These are phyloP conservation scores for Cubamyces sp. DNA, from an alignment of 768 basidiomycete genomes.

Conservation along the genomic window DNA sequence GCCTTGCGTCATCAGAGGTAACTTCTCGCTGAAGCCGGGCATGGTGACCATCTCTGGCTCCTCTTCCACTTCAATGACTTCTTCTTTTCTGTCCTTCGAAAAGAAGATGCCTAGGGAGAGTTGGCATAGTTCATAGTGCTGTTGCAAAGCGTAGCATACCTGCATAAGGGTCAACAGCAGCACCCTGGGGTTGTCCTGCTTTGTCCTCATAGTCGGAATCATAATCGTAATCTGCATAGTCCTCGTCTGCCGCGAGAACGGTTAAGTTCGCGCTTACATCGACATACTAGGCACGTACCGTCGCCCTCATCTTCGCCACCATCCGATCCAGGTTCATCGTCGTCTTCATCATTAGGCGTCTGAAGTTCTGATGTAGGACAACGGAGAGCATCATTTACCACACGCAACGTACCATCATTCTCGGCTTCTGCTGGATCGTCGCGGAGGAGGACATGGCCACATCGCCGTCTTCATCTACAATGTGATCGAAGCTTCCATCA, in stretches of 20 bases:
- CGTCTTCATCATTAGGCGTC: slow-evolving; percentile 63
- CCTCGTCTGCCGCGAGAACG: slow-evolving; percentile 43
- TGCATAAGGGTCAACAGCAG: slow-evolving; percentile 86
- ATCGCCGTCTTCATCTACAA: slow-evolving; percentile 57
- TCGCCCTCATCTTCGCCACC: slow-evolving; percentile 60
- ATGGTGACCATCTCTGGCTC: slow-evolving; percentile 58
- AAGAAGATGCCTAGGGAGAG: slow-evolving; percentile 78
- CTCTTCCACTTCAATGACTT: slow-evolving; percentile 91
- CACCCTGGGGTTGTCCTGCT: slow-evolving; percentile 41
- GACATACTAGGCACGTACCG: slow-evolving; percentile 34
- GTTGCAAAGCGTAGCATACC: slow-evolving; percentile 46
- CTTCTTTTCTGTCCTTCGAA: slow-evolving; percentile 90
- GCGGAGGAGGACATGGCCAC: slow-evolving; percentile 27
- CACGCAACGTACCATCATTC: slow-evolving; percentile 34
- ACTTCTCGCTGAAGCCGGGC: slow-evolving; percentile 46
- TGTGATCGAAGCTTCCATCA: slow-evolving; percentile 80
- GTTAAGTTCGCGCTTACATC: not conserved
- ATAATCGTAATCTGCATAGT: slow-evolving; percentile 83
- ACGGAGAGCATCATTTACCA: not conserved
- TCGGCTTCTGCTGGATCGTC: slow-evolving; percentile 21
- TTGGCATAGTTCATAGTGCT: slow-evolving; percentile 10
- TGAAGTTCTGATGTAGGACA: slow-evolving; percentile 30
- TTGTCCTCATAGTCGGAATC: slow-evolving; percentile 75
- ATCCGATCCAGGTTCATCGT: slow-evolving; percentile 53
- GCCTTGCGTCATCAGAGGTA: slow-evolving; percentile 80